Evolutionary conservation across 495 filamentous ascomycete species (phyloP).

Genomic region (Aspergillus indologenus): DNA sequence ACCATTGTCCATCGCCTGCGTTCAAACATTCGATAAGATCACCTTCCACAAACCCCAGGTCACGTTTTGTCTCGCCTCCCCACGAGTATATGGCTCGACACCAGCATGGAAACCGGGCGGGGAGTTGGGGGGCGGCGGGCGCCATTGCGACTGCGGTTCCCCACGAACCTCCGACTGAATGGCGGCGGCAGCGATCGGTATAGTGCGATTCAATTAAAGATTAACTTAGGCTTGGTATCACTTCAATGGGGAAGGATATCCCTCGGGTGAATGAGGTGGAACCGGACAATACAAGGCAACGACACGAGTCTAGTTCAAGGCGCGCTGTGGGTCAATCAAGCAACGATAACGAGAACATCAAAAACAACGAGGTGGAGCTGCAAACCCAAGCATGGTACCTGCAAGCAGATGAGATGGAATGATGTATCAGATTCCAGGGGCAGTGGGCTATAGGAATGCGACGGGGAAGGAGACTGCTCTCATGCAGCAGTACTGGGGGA

Average conservation of each 20-base stretch:
- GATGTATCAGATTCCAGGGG: background rate
- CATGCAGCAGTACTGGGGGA: background rate
- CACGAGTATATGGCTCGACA: constrained; percentile 92
- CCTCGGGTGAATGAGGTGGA: background rate
- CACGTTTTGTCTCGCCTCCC: constrained; percentile 93
- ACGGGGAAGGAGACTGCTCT: background rate
- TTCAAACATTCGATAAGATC: constrained; percentile 98
- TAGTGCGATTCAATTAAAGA: background rate
- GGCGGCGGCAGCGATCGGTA: too few species aligned
- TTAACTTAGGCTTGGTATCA: background rate
- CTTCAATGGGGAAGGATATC: background rate
- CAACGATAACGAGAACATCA: constrained; percentile 18
- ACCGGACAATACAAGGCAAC: background rate
- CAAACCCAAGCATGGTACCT: constrained; percentile 12
- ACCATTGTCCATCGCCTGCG: constrained; percentile 96
- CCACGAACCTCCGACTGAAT: constrained; percentile 6
- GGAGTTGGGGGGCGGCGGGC: constrained; percentile 62
- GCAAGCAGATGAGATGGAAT: constrained; percentile 4
- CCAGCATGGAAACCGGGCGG: constrained; percentile 91
- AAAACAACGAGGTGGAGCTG: constrained; percentile 10
- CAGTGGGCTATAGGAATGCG: background rate
- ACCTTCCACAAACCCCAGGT: constrained; percentile 94
- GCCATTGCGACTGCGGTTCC: constrained; percentile 44
- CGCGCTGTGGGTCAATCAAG: constrained; percentile 15
- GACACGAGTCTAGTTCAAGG: background rate